These are phyloP conservation scores for Coix lacrymajobi DNA, from an alignment of 176 grass and related monocot species.

Conservation along the genomic window DNA sequence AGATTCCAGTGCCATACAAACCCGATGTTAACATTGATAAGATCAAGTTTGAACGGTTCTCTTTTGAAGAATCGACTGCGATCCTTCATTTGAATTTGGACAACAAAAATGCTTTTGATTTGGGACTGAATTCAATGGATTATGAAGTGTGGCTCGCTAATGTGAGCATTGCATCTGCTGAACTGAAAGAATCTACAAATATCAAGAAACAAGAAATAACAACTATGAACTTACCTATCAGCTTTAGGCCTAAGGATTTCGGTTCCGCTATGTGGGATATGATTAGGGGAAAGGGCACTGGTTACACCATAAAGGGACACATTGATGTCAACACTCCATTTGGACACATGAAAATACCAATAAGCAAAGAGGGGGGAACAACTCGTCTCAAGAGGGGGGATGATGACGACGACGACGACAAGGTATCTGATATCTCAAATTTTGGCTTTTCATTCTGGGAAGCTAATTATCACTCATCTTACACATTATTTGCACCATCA, in stretches of 20 bases:
- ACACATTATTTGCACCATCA: background rate
- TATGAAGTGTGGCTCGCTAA: conserved; percentile 75
- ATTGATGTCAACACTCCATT: conserved; percentile 89
- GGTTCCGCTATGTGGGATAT: conserved; percentile 98
- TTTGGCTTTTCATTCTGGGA: background rate
- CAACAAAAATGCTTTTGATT: conserved; percentile 89
- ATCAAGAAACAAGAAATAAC: conserved; percentile 72
- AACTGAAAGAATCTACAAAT: conserved; percentile 53
- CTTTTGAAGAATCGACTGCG: conserved; percentile 64
- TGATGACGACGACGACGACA: conserved; percentile 36
- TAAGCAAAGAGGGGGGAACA: conserved; percentile 73
- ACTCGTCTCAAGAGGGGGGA: conserved; percentile 74
- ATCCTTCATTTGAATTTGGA: conserved; percentile 76
- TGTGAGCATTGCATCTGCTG: conserved; percentile 61
- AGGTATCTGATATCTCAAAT: conserved; percentile 43
- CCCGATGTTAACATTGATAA: conserved; percentile 65
- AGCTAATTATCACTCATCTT: background rate
- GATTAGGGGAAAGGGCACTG: conserved; percentile 77
- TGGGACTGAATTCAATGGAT: conserved; percentile 73
- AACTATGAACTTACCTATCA: conserved; percentile 72
- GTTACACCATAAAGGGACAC: conserved; percentile 84
- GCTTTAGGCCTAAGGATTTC: conserved; percentile 86
- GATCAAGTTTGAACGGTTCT: conserved; percentile 75
- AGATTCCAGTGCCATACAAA: conserved; percentile 87
- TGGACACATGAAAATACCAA: conserved; percentile 86